Evolutionary conservation across 805 yeast species (phyloP).

Genomic region (Clavispora santaluciae): DNA sequence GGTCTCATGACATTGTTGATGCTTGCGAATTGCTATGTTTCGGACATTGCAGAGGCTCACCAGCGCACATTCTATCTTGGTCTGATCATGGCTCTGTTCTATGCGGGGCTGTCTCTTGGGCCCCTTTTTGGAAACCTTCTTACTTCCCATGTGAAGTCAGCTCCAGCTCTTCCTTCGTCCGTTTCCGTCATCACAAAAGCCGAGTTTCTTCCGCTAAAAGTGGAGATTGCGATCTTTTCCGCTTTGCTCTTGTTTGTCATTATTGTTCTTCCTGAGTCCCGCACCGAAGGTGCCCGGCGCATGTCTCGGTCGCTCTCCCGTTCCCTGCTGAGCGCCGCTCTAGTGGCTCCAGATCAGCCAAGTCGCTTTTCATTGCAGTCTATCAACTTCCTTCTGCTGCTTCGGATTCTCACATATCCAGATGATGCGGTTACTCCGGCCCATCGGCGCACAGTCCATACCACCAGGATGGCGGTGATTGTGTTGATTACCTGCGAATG

Average conservation of each 20-base stretch:
- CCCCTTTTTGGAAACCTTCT: constrained; percentile 47
- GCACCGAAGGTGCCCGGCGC: constrained; percentile 49
- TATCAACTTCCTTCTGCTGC: constrained; percentile 38
- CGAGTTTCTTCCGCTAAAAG: constrained; percentile 32
- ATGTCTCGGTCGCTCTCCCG: constrained; percentile 44
- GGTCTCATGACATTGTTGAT: constrained; percentile 53
- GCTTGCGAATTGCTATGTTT: constrained; percentile 61
- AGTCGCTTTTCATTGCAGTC: neutral
- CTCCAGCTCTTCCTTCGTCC: neutral
- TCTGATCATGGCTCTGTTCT: constrained; percentile 52
- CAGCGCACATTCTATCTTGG: constrained; percentile 58
- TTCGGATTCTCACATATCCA: constrained; percentile 53
- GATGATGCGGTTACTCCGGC: constrained; percentile 23
- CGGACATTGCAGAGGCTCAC: constrained; percentile 66
- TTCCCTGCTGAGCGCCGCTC: constrained; percentile 12
- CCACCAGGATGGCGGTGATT: constrained; percentile 37
- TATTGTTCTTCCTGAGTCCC: constrained; percentile 55
- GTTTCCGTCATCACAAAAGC: constrained; percentile 10
- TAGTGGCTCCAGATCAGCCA: neutral
- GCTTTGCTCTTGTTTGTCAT: constrained; percentile 22
- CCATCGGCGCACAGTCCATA: constrained; percentile 14
- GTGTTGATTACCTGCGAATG: constrained; percentile 46
- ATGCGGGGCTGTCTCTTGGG: constrained; percentile 58
- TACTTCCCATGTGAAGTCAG: neutral
- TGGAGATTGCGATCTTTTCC: constrained; percentile 31